Conservation (phyloP, 768 basidiomycete genomes). For the Nidularia sp. region DNA sequence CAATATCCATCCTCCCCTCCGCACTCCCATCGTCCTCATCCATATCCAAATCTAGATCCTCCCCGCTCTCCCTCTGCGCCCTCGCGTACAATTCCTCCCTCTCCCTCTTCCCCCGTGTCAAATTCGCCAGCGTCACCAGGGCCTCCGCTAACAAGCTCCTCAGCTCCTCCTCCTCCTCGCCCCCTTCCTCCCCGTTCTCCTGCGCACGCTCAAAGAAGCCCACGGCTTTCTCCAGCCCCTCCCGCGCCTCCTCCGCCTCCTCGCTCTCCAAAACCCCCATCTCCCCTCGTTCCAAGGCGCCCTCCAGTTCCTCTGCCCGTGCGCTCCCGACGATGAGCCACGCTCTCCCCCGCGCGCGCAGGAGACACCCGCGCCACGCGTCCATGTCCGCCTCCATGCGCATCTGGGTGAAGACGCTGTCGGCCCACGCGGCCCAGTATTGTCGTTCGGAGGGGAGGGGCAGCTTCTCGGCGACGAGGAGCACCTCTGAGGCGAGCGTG, state of each 20-base stretch:
- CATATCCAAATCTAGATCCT: constrained; percentile 27
- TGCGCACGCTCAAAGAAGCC: constrained; percentile 37
- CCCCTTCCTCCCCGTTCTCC: constrained; percentile 12
- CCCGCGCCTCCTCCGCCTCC: constrained; percentile 54
- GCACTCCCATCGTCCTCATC: constrained; percentile 18
- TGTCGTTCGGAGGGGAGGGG: constrained; percentile 37
- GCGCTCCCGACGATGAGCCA: constrained; percentile 57
- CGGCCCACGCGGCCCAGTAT: constrained; percentile 60
- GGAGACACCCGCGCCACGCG: constrained; percentile 41
- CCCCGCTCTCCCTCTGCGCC: constrained; percentile 46
- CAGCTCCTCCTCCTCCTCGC: constrained; percentile 20
- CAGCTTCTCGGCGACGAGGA: constrained; percentile 57
- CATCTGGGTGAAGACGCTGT: constrained; percentile 60
- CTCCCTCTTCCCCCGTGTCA: constrained; percentile 42
- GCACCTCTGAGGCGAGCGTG: constrained; percentile 59
- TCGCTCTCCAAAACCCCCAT: constrained; percentile 31
- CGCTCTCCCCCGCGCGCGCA: constrained; percentile 46
- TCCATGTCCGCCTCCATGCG: constrained; percentile 54
- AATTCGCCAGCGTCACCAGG: constrained; percentile 53
- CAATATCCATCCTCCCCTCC: constrained; percentile 1
- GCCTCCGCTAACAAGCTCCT: constrained; percentile 46
- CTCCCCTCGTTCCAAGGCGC: constrained; percentile 41
- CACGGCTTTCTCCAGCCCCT: constrained; percentile 41
- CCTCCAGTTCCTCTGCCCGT: constrained; percentile 51
- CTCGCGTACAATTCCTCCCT: constrained; percentile 50